A percentile compares a stretch with the other conserved stretches of the same genome.
phyloP scores from a whole-genome alignment of 2,329 filamentous ascomycete genomes.

The Nothopassalora personata region DNA sequence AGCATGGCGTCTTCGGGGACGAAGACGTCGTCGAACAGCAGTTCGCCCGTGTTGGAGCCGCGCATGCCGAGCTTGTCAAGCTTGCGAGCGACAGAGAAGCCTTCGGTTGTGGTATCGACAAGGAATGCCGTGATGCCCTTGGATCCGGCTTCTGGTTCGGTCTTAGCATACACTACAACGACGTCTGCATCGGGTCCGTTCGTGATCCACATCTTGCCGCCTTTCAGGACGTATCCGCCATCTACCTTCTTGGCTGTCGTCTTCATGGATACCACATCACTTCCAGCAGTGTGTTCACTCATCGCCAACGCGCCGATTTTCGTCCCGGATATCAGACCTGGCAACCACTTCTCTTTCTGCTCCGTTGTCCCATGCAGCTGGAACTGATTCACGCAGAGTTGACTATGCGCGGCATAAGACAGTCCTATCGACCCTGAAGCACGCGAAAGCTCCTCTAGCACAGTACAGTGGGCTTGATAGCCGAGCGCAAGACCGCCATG shows the following conservation, averaged over 20 bases:
- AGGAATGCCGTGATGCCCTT: constrained; percentile 96
- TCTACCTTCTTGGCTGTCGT: constrained; percentile 74
- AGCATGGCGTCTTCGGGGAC: constrained; percentile 78
- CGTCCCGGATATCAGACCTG: constrained; percentile 72
- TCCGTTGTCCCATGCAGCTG: constrained; percentile 76
- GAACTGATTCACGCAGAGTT: constrained; percentile 94
- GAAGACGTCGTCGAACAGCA: constrained; percentile 86
- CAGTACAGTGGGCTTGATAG: constrained; percentile 92
- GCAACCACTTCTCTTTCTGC: constrained; percentile 77
- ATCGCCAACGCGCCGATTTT: constrained; percentile 86
- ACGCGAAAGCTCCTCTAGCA: constrained; percentile 90
- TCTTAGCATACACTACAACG: constrained; percentile 96
- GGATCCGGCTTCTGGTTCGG: constrained; percentile 68
- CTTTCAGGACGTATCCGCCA: constrained; percentile 79
- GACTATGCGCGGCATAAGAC: constrained; percentile 91
- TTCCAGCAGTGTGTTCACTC: constrained; percentile 86
- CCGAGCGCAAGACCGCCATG: constrained; percentile 87
- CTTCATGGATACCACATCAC: constrained; percentile 94
- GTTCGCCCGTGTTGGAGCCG: constrained; percentile 90
- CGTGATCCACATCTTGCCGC: constrained; percentile 99
- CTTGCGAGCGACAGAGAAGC: constrained; percentile 84
- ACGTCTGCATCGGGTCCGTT: constrained; percentile 92
- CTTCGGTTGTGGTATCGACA: constrained; percentile 64
- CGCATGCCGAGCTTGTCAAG: constrained; percentile 98
- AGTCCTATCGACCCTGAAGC: constrained; percentile 76